Evolutionary conservation across 2,329 filamentous ascomycete species (phyloP).

Genomic region (Fusarium sp.): DNA sequence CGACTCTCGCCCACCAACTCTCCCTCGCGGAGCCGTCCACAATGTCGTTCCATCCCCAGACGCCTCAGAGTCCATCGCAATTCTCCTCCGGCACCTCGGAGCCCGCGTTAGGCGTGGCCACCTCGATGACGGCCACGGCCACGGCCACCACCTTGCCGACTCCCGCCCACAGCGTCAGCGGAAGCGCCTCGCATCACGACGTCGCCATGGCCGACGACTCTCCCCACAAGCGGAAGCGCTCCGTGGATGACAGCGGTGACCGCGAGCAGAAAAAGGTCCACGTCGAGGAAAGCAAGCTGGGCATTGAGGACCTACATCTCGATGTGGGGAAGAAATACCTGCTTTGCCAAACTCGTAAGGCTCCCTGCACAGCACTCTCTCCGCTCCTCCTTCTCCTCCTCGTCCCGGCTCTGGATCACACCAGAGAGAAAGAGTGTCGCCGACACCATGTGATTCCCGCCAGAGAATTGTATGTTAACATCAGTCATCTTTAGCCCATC

Average conservation of each 20-base stretch:
- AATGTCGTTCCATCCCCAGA: conserved; percentile 76
- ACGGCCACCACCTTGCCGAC: conserved; percentile 69
- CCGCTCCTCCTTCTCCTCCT: conserved; percentile 30
- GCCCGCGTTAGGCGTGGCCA: conserved; percentile 62
- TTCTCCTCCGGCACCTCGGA: conserved; percentile 68
- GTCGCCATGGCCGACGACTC: conserved; percentile 64
- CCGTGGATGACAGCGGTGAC: conserved; percentile 66
- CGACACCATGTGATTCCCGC: conserved; percentile 40
- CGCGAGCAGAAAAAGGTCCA: conserved; percentile 72
- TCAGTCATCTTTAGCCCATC: conserved; percentile 59
- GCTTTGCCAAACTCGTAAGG: conserved; percentile 75
- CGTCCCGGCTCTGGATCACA: conserved; percentile 34
- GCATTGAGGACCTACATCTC: conserved; percentile 73
- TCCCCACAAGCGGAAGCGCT: conserved; percentile 72
- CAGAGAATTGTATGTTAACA: conserved; percentile 58
- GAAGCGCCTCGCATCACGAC: conserved; percentile 59
- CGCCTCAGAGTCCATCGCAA: conserved; percentile 75
- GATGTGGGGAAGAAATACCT: conserved; percentile 77
- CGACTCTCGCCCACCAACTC: conserved; percentile 47
- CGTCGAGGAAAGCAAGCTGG: conserved; percentile 69
- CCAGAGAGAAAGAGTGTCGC: conserved; percentile 23
- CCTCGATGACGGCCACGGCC: conserved; percentile 63
- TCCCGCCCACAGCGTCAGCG: conserved; percentile 72
- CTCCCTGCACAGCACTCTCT: conserved; percentile 59
- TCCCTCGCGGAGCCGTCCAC: conserved; percentile 55